phyloP scores from a whole-genome alignment of 1,284 basidiomycete species.

The Cryptococcus hybrid region DNA sequence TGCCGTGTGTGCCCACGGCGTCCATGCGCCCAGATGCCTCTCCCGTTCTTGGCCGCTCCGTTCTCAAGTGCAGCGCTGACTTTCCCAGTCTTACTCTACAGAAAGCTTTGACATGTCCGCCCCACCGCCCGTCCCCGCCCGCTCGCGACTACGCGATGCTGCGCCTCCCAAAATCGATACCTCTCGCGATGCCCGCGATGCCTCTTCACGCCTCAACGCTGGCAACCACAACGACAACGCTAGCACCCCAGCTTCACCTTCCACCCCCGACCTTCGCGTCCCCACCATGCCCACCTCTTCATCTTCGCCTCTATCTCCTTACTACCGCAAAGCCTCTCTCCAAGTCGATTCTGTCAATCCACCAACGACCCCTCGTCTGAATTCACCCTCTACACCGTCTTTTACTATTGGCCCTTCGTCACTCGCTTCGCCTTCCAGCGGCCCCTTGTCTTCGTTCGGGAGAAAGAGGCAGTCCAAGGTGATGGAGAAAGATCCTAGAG shows the following conservation, averaged over 20 bases:
- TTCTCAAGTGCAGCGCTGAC: too few species aligned
- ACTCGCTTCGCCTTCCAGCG: background rate
- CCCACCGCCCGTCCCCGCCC: constrained; percentile 17
- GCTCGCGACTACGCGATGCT: constrained; percentile 12
- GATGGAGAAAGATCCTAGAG: constrained; percentile 15
- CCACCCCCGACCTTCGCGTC: background rate
- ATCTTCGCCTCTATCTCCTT: background rate
- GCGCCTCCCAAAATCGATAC: constrained; percentile 4
- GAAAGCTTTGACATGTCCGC: constrained; percentile 2
- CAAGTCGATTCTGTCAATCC: background rate
- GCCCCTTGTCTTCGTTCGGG: background rate
- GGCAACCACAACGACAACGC: background rate
- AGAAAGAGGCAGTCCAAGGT: constrained; percentile 5
- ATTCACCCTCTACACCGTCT: background rate
- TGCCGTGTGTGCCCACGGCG: too few species aligned
- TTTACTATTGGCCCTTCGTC: background rate
- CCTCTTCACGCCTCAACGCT: background rate
- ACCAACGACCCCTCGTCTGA: constrained; percentile 1
- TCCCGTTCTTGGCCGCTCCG: too few species aligned
- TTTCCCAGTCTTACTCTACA: too few species aligned
- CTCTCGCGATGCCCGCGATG: background rate
- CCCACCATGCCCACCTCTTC: background rate
- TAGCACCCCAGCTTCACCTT: background rate
- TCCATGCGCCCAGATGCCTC: too few species aligned
- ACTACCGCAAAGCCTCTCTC: too few species aligned